phyloP scores from a whole-genome alignment of 2,329 filamentous ascomycete genomes.

The Trichoderma sp. region DNA sequence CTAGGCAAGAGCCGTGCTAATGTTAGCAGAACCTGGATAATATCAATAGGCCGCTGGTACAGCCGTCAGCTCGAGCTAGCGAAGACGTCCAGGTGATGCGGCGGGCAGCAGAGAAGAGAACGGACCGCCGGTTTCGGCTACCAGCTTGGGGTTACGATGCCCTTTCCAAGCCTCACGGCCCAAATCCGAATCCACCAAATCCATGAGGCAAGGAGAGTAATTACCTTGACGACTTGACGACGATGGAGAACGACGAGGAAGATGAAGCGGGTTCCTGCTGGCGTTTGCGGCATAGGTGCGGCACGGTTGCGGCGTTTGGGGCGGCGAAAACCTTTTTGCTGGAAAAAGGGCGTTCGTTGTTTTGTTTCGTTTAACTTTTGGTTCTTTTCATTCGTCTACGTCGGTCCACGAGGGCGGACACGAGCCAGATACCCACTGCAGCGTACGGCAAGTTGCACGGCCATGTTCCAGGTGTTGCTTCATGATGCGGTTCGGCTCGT shows the following conservation, averaged over 20 bases:
- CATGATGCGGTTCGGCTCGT: not conserved
- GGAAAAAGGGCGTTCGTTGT: not conserved
- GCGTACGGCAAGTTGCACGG: not conserved
- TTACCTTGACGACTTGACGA: not conserved
- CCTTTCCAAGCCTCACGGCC: not conserved
- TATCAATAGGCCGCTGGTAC: constrained; percentile 34
- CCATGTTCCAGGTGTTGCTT: not conserved
- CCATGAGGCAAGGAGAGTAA: not conserved
- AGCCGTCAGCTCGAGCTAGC: constrained; percentile 20
- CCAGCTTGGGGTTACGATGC: constrained; percentile 40
- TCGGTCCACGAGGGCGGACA: not conserved
- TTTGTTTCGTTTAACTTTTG: not conserved
- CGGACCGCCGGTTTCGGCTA: constrained; percentile 34
- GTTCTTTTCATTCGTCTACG: not conserved
- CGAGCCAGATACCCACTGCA: constrained; percentile 6
- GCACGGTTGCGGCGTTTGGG: constrained; percentile 13
- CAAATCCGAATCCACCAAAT: not conserved
- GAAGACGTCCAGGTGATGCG: constrained; percentile 42
- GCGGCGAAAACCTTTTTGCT: not conserved
- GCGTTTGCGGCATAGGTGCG: constrained; percentile 24
- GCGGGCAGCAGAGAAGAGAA: constrained; percentile 38
- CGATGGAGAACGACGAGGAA: not conserved
- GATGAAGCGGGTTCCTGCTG: constrained; percentile 1
- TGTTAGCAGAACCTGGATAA: constrained; percentile 40
- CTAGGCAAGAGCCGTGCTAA: not conserved